Conservation (phyloP, 768 basidiomycete genomes). For the Russula compacta region DNA sequence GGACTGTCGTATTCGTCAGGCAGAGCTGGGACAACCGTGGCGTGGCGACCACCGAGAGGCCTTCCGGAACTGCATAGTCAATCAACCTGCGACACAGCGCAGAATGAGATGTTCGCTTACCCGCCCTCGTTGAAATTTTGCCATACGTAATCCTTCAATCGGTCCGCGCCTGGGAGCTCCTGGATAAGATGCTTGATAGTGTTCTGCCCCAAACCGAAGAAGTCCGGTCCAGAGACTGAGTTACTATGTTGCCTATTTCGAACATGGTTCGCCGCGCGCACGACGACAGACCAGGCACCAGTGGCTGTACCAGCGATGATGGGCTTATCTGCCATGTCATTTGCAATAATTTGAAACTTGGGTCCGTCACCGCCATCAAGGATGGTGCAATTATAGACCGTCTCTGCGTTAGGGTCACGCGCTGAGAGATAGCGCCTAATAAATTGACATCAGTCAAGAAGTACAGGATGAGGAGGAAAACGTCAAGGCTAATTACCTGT, state of each 20-base stretch:
- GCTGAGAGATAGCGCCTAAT: constrained; percentile 72
- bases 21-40: constrained; percentile 70
- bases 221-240: constrained; percentile 82
- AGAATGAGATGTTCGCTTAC: constrained; percentile 37
- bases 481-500: constrained; percentile 38
- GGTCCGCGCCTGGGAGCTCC: constrained; percentile 64
- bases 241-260: constrained; percentile 78
- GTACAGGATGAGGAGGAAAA: not conserved
- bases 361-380: constrained; percentile 79
- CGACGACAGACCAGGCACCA: constrained; percentile 78
- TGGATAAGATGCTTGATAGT: constrained; percentile 89
- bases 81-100: constrained; percentile 14
- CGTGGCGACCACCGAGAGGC: constrained; percentile 72
- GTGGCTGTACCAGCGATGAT: constrained; percentile 83
- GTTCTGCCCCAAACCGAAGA: constrained; percentile 80
- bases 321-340: constrained; percentile 59
- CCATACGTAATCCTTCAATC: constrained; percentile 76
- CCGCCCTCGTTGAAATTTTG: constrained; percentile 81
- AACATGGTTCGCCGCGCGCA: constrained; percentile 73
- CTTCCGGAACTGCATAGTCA: constrained; percentile 31
- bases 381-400: constrained; percentile 76
- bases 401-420: constrained; percentile 52
- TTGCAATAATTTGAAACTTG: constrained; percentile 75
- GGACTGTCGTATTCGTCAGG: constrained; percentile 62
- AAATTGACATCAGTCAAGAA: constrained; percentile 7